A percentile compares a stretch with the other conserved stretches of the same genome.
phyloP scores from a whole-genome alignment of 352 stramenopile species.

The Thalassiosira mediterranea region DNA sequence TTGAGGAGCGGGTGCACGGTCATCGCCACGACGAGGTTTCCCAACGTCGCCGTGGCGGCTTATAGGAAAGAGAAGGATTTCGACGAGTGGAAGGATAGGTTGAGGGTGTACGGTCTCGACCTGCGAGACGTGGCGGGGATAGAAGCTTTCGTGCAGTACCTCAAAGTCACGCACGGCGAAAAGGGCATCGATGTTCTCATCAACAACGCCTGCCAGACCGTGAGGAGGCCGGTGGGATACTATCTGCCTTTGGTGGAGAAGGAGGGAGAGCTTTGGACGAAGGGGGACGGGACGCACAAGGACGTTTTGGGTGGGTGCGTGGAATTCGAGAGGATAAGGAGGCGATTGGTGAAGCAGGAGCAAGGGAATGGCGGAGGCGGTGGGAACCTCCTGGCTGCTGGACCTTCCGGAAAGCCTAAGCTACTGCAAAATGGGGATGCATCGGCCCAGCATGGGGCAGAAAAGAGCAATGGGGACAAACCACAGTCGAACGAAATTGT shows the following conservation, averaged over 20 bases:
- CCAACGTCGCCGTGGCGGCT: constrained; percentile 88
- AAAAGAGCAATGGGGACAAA: not conserved
- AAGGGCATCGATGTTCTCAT: constrained; percentile 91
- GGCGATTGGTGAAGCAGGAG: constrained; percentile 56
- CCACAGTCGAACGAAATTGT: constrained; percentile 22
- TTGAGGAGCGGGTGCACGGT: constrained; percentile 88
- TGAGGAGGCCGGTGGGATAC: constrained; percentile 90
- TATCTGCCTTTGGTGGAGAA: constrained; percentile 90
- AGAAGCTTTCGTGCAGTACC: constrained; percentile 91
- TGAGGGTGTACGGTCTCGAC: constrained; percentile 94
- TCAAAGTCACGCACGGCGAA: constrained; percentile 78
- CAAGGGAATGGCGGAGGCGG: constrained; percentile 29
- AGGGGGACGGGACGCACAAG: constrained; percentile 64
- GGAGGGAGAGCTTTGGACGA: constrained; percentile 77
- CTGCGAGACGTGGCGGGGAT: constrained; percentile 92
- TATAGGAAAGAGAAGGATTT: constrained; percentile 91
- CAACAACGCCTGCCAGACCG: constrained; percentile 96
- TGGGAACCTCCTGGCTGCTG: constrained; percentile 20
- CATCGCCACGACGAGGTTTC: constrained; percentile 92
- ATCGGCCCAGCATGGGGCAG: constrained; percentile 2
- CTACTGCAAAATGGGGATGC: constrained; percentile 17
- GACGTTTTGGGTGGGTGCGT: constrained; percentile 64
- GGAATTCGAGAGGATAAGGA: constrained; percentile 72
- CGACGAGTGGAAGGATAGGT: constrained; percentile 87
- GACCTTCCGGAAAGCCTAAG: constrained; percentile 6